phyloP scores from a whole-genome alignment of 352 stramenopile species.

The Phytopythium aichiense region DNA sequence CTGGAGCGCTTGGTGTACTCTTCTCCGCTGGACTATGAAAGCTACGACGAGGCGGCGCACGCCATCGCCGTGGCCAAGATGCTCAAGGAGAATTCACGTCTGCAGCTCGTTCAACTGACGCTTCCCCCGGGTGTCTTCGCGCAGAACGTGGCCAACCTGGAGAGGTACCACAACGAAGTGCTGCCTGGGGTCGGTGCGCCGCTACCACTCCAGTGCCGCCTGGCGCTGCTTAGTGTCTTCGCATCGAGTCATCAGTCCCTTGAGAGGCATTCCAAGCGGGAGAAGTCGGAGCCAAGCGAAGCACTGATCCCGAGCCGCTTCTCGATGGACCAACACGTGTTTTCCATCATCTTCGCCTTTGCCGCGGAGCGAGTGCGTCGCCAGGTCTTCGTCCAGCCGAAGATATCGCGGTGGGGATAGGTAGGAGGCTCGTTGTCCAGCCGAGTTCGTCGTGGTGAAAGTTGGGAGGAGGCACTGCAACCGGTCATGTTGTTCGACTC shows the following conservation, averaged over 20 bases:
- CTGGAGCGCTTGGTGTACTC: background rate
- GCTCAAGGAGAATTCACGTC: background rate
- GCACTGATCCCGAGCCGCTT: too few relatives aligned
- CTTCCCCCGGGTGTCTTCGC: too few relatives aligned
- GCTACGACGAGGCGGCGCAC: too few relatives aligned
- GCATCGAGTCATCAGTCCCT: background rate
- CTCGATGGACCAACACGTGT: background rate
- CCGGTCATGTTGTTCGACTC: too few relatives aligned
- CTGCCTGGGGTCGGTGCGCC: background rate
- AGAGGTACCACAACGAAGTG: background rate
- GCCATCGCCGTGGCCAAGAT: background rate
- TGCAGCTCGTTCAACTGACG: too few relatives aligned
- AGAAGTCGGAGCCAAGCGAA: background rate
- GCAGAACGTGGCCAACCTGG: too few relatives aligned
- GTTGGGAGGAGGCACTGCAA: too few relatives aligned
- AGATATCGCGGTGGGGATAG: too few relatives aligned
- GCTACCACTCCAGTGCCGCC: background rate
- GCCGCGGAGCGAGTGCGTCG: background rate
- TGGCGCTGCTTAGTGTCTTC: background rate
- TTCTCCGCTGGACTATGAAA: background rate
- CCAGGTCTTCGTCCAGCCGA: too few relatives aligned
- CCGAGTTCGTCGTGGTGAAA: too few relatives aligned
- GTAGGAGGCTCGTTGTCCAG: too few relatives aligned
- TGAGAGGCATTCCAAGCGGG: background rate
- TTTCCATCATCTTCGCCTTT: slow-evolving; percentile 3